Evolutionary conservation across 2,329 filamentous ascomycete genomes (phyloP).

Genomic region (Alternaria atra): DNA sequence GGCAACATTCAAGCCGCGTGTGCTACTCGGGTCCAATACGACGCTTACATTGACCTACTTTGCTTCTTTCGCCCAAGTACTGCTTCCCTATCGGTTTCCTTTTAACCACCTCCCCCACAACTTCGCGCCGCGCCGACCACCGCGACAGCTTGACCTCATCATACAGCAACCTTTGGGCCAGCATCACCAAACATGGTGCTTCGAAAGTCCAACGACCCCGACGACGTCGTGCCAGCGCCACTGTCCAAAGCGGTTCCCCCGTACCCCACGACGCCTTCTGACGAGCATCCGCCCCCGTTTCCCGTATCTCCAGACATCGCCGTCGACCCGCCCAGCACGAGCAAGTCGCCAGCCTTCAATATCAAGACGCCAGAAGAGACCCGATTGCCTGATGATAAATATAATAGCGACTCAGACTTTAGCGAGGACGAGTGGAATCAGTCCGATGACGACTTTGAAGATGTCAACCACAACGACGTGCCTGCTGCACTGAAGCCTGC

Average conservation of each 20-base stretch:
- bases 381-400: slow-evolving; percentile 30
- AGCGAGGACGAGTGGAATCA: slow-evolving; percentile 47
- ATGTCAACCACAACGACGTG: slow-evolving; percentile 41
- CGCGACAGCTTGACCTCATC: neutral
- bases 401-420: slow-evolving; percentile 40
- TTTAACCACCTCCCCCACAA: neutral
- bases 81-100: neutral
- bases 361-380: slow-evolving; percentile 45
- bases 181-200: slow-evolving; percentile 54
- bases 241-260: slow-evolving; percentile 54
- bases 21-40: slow-evolving; percentile 6
- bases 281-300: slow-evolving; percentile 39
- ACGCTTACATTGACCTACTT: slow-evolving; percentile 1
- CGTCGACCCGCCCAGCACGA: slow-evolving; percentile 47
- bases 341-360: slow-evolving; percentile 52
- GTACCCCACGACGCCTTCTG: slow-evolving; percentile 56
- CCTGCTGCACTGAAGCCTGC: slow-evolving; percentile 50
- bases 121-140: slow-evolving; percentile 1
- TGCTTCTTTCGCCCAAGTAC: neutral
- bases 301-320: slow-evolving; percentile 28
- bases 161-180: neutral
- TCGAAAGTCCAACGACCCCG: slow-evolving; percentile 52
- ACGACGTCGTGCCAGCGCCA: slow-evolving; percentile 52
- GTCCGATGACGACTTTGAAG: slow-evolving; percentile 47
- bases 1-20: slow-evolving; percentile 13